Evolutionary conservation across 805 yeast species (phyloP).

Genomic region (Monosporozyma aquatica): DNA sequence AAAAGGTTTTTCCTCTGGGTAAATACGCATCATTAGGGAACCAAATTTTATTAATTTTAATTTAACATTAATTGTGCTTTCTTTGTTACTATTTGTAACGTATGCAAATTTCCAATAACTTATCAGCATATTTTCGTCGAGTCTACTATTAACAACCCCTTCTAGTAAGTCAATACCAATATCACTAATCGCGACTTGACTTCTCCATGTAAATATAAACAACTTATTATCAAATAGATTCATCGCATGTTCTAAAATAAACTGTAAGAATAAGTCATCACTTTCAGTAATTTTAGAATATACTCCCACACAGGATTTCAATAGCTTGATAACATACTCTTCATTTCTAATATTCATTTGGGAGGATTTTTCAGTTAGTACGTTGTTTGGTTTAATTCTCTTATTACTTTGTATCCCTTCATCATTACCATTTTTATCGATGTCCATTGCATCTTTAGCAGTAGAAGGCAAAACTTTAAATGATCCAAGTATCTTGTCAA

Average conservation of each 20-base stretch:
- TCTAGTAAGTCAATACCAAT: conserved; percentile 25
- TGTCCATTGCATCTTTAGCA: conserved; percentile 1
- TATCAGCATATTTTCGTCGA: conserved; percentile 1
- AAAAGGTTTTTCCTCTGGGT: conserved; percentile 7
- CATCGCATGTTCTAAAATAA: conserved; percentile 25
- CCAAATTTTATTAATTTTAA: conserved; percentile 40
- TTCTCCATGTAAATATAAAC: conserved; percentile 49
- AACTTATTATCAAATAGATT: conserved; percentile 24
- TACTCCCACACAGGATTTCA: conserved; percentile 32
- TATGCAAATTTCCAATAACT: conserved; percentile 13
- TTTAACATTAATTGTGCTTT: conserved; percentile 51
- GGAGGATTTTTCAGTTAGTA: conserved; percentile 33
- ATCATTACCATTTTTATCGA: conserved; percentile 2
- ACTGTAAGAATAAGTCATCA: conserved; percentile 10
- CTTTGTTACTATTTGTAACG: conserved; percentile 29
- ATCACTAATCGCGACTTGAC: conserved; percentile 41
- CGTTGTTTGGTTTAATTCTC: conserved; percentile 22
- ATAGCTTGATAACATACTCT: conserved; percentile 35
- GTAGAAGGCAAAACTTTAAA: neutral
- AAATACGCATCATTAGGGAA: conserved; percentile 14
- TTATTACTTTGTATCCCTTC: conserved; percentile 20
- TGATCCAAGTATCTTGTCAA: conserved; percentile 31
- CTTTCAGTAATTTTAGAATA: conserved; percentile 22
- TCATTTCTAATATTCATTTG: conserved; percentile 39
- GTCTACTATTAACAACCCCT: conserved; percentile 2